A percentile compares a stretch with the other conserved stretches of the same genome.
phyloP scores from a whole-genome alignment of 177 flowering plant species.

The Vitis hybrid region DNA sequence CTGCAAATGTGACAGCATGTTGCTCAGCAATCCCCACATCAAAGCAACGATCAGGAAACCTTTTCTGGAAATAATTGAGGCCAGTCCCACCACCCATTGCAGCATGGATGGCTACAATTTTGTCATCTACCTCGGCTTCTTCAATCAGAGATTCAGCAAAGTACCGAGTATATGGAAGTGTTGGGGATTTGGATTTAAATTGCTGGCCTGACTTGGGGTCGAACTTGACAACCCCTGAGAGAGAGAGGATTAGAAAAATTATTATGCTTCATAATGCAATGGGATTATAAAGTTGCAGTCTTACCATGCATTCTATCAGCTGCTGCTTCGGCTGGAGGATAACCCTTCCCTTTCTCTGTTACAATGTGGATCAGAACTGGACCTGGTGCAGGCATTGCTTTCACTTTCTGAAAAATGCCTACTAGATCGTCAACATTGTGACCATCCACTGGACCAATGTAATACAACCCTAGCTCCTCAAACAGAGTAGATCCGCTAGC shows the following conservation, averaged over 20 bases:
- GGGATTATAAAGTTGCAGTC: conserved; percentile 7
- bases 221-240: conserved; percentile 83
- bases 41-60: conserved; percentile 82
- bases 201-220: conserved; percentile 75
- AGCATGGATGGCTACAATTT: conserved; percentile 93
- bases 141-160: conserved; percentile 79
- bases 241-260: neutral
- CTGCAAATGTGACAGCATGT: conserved; percentile 96
- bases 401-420: conserved; percentile 64
- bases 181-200: conserved; percentile 61
- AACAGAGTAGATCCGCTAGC: conserved; percentile 71
- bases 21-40: conserved; percentile 99
- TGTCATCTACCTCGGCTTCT: conserved; percentile 77
- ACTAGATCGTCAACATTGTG: conserved; percentile 75
- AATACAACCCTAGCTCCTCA: conserved; percentile 91
- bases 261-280: neutral
- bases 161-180: conserved; percentile 78
- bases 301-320: conserved; percentile 92
- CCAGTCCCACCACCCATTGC: conserved; percentile 99
- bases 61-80: conserved; percentile 78
- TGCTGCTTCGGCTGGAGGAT: conserved; percentile 87
- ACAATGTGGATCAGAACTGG: conserved; percentile 88
- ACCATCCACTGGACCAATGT: conserved; percentile 96
- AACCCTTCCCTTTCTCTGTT: conserved; percentile 95
- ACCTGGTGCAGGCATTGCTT: conserved; percentile 78